Base-by-base conservation (phyloP, 2,329 filamentous ascomycete species). In the Dendryphion nanum region DNA sequence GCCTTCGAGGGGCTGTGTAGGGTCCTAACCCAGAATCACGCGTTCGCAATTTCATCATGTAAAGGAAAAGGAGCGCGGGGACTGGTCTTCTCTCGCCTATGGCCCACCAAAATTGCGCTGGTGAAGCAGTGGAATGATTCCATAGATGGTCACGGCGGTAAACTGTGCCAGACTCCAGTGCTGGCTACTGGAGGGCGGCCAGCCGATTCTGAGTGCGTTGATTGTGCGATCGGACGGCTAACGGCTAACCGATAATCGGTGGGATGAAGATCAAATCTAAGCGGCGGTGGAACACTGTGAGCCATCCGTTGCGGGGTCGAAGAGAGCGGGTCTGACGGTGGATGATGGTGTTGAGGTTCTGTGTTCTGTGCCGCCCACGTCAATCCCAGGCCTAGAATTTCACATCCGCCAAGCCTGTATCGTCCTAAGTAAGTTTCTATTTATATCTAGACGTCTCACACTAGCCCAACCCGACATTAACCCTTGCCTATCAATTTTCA, bases 31-130 rank as follows among this genome's bases (percentile, higher is more conserved):
- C 43, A 37, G 33, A 35, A 49, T 39, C 50, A 47, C 46, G 54
- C 51, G 51, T 58, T 36, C 42, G 42, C 44, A 53, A 41, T 38
- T 32, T 36, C 29, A 16, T 30, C 16, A 13, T 30, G 29, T 26
- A 26, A n/a, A 8, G 23, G 10, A n/a, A n/a, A n/a, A 26, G n/a
- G 10, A 10, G 10, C 23, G 23, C n/a, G 10, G n/a, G 23, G 10
- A 8, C 10, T 10, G 23, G 3, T 2, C n/a, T 26, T n/a, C n/a
- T n/a, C 23, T n/a, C 23, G 23, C 10, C 23, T n/a, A n/a, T n/a
- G n/a, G n/a, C n/a, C n/a, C n/a, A n/a, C n/a, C n/a, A n/a, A n/a
- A n/a, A n/a, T n/a, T n/a, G n/a, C n/a, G n/a, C n/a, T n/a, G n/a
- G n/a, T n/a, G n/a, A n/a, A n/a, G n/a, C n/a, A n/a, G n/a, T n/a